These are phyloP conservation scores for Sabuloglossum arenarium DNA, from an alignment of 495 filamentous ascomycete genomes.

Conservation along the genomic window DNA sequence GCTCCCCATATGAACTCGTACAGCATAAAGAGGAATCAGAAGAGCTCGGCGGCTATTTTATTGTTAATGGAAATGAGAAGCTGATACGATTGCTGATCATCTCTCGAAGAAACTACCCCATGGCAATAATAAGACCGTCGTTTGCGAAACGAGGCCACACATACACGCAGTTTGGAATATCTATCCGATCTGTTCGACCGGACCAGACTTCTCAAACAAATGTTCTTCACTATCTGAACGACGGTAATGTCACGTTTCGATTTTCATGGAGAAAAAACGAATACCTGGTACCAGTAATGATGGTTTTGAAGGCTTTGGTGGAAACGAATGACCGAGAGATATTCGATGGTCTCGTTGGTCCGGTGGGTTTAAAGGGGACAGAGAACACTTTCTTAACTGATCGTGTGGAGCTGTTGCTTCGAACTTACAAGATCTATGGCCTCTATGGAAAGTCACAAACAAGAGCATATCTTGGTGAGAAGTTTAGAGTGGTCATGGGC, in stretches of 20 bases:
- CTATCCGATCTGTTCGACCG: slow-evolving; percentile 75
- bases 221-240: slow-evolving; percentile 81
- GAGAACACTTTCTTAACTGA: slow-evolving; percentile 88
- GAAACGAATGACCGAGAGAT: slow-evolving; percentile 95
- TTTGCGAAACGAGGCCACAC: slow-evolving; percentile 65
- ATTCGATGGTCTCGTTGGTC: slow-evolving; percentile 70
- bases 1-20: slow-evolving; percentile 63
- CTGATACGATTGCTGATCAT: slow-evolving; percentile 82
- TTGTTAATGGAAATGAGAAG: slow-evolving; percentile 93
- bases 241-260: slow-evolving; percentile 88
- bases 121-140: slow-evolving; percentile 78
- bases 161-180: slow-evolving; percentile 77
- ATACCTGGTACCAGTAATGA: slow-evolving; percentile 81
- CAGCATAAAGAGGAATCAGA: slow-evolving; percentile 79
- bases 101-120: slow-evolving; percentile 74
- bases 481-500: slow-evolving; percentile 69
- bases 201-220: slow-evolving; percentile 97
- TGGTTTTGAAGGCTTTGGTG: slow-evolving; percentile 85
- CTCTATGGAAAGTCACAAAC: slow-evolving; percentile 61
- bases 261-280: slow-evolving; percentile 98
- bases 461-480: slow-evolving; percentile 63
- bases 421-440: slow-evolving; percentile 79
- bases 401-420: slow-evolving; percentile 73
- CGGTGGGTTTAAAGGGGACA: slow-evolving; percentile 46
- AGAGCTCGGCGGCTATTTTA: slow-evolving; percentile 82